Evolutionary conservation across 257 asterid genomes (phyloP).

Genomic region (Rhazya stricta): DNA sequence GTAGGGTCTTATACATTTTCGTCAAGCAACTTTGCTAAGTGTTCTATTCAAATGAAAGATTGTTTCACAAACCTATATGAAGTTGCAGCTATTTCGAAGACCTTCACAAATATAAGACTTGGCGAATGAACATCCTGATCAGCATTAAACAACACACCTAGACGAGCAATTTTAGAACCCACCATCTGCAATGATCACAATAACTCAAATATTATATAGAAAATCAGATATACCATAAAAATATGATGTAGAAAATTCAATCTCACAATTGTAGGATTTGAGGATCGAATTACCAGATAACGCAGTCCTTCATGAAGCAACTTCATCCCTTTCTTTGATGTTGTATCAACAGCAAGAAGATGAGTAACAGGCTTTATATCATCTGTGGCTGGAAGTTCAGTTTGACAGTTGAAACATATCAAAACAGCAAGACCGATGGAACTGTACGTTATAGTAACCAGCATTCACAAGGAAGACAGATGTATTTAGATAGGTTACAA

Average conservation of each 20-base stretch:
- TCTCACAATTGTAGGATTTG: neutral
- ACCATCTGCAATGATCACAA: constrained; percentile 55
- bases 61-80: constrained; percentile 60
- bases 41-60: neutral
- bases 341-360: constrained; percentile 69
- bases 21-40: neutral
- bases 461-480: neutral
- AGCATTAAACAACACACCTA: constrained; percentile 72
- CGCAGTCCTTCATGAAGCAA: constrained; percentile 84
- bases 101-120: constrained; percentile 55
- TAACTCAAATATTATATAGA: constrained; percentile 16
- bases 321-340: constrained; percentile 81
- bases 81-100: constrained; percentile 61
- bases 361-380: constrained; percentile 97
- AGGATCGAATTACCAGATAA: constrained; percentile 61
- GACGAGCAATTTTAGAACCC: constrained; percentile 71
- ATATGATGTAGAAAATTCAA: neutral
- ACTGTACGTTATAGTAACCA: neutral
- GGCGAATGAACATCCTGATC: constrained; percentile 42
- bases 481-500: constrained; percentile 24
- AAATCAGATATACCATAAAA: neutral
- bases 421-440: constrained; percentile 19
- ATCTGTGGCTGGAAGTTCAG: constrained; percentile 62
- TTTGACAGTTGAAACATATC: constrained; percentile 22
- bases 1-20: neutral